Evolutionary conservation across 441 rosid species (phyloP), one percentile per base, ranked within the genome.

Genomic region (Macaranga tanarius): DNA sequence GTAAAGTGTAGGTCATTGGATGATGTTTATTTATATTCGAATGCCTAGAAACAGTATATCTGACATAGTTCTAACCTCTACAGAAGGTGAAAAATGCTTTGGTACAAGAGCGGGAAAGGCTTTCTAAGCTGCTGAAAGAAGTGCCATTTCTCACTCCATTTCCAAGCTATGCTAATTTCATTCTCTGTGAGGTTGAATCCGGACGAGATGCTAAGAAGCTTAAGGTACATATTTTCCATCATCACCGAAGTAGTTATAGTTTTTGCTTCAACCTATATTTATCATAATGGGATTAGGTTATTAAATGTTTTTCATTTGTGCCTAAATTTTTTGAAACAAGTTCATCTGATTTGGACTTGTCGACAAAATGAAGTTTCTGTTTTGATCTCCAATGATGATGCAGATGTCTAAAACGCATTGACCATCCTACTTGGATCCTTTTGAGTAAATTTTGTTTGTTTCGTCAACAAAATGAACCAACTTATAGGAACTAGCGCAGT

Each of bases 131-230:
- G 64, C 82, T 95, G 50, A 83, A 78, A 72, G 88, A 85, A 62
- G 92, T 95, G 20, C 91, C 95, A 12, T 91, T 89, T 81, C 95
- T 95, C 78, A 80, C 65, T 73, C 99, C 97, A 8, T 90, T 79
- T 68, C 97, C 96, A 40, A 92, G 96, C 84, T 77, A 85, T 75
- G 88, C 98, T 9, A 95, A 95, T 79, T 95, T 91, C 85, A 86
- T 95, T 83, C 93, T 91, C 12, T 95, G 99, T 28, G 90, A 83
- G 80, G 96, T 95, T 67, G 83, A 85, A 45, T 80, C 87, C 38
- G 97, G 89, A 73, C 88, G 81, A 90, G 95, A 90, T 71, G 96
- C 99, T 15, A 91, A 91, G 89, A 88, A 86, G 85, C 77, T 95
- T 50, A 95, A 95, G 89, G 93, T 89, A 80, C 57, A 7, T 70